Percentiles rank a stretch among this genome's conserved stretches.
phyloP scores from a whole-genome alignment of 2,329 filamentous ascomycete genomes.

The Plenodomus lindquistii region DNA sequence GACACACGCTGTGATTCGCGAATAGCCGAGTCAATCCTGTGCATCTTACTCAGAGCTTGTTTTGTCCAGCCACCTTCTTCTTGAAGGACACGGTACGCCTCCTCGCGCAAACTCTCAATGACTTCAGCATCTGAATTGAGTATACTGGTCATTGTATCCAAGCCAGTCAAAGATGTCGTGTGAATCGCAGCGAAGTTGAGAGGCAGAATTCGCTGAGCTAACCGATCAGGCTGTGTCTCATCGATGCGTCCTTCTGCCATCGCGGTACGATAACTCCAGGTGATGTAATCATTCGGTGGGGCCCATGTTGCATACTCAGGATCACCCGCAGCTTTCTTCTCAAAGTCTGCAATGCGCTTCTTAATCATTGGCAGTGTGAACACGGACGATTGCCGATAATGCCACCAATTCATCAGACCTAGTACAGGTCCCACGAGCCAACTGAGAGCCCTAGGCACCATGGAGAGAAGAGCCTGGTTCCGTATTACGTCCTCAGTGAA shows the following conservation, averaged over 20 bases:
- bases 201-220: conserved; percentile 58
- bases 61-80: conserved; percentile 54
- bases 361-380: conserved; percentile 55
- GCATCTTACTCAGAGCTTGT: conserved; percentile 47
- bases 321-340: conserved; percentile 48
- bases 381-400: conserved; percentile 51
- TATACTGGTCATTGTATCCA: conserved; percentile 42
- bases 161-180: conserved; percentile 59
- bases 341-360: conserved; percentile 54
- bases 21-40: conserved; percentile 57
- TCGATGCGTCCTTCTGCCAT: conserved; percentile 47
- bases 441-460: conserved; percentile 55
- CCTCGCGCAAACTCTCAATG: conserved; percentile 46
- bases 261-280: conserved; percentile 61
- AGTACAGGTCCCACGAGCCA: conserved; percentile 55
- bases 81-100: conserved; percentile 43
- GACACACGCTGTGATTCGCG: conserved; percentile 58
- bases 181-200: conserved; percentile 64
- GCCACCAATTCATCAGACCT: conserved; percentile 52
- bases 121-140: conserved; percentile 20
- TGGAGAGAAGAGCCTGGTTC: conserved; percentile 44
- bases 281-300: conserved; percentile 61
- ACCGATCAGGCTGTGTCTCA: conserved; percentile 54
- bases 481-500: conserved; percentile 56
- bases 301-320: conserved; percentile 47